A percentile compares a stretch with the other conserved stretches of the same genome.
These are phyloP conservation scores for Amauroascus verrucosus DNA, from an alignment of 2,329 filamentous ascomycete species.

Conservation along the genomic window DNA sequence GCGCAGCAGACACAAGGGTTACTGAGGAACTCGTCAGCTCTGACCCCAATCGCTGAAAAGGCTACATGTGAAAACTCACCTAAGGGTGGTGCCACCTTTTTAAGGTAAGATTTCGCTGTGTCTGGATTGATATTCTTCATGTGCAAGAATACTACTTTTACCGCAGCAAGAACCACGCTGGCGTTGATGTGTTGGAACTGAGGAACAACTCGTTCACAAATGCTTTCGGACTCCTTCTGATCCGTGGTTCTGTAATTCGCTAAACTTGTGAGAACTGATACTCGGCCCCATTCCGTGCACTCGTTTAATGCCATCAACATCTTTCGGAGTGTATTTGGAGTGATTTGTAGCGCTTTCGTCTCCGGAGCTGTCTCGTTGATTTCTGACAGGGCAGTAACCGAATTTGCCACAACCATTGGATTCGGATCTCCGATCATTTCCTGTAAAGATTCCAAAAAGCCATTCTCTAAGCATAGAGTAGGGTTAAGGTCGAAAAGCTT, in stretches of 20 bases:
- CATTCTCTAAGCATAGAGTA: conserved; percentile 86
- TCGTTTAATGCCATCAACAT: conserved; percentile 93
- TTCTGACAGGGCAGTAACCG: conserved; percentile 83
- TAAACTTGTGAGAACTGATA: conserved; percentile 82
- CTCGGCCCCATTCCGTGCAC: conserved; percentile 95
- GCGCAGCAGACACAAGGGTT: conserved; percentile 86
- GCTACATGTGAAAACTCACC: conserved; percentile 43
- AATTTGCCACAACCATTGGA: conserved; percentile 98
- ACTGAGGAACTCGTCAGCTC: conserved; percentile 43
- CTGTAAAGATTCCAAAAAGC: conserved; percentile 85
- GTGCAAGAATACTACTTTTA: conserved; percentile 95
- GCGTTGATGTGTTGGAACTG: conserved; percentile 99
- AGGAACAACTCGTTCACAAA: conserved; percentile 88
- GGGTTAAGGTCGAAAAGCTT: conserved; percentile 96
- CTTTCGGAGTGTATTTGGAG: conserved; percentile 77
- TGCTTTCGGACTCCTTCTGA: conserved; percentile 92
- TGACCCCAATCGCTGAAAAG: background rate
- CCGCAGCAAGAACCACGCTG: conserved; percentile 90
- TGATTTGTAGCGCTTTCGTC: conserved; percentile 75
- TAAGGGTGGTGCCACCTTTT: conserved; percentile 96
- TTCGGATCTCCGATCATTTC: conserved; percentile 96
- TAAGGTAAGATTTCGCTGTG: conserved; percentile 72
- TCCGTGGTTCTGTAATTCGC: conserved; percentile 81
- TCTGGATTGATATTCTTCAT: conserved; percentile 78
- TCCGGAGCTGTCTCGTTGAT: conserved; percentile 86